phyloP scores from a whole-genome alignment of 768 basidiomycete species.

The Auricularia sp. region DNA sequence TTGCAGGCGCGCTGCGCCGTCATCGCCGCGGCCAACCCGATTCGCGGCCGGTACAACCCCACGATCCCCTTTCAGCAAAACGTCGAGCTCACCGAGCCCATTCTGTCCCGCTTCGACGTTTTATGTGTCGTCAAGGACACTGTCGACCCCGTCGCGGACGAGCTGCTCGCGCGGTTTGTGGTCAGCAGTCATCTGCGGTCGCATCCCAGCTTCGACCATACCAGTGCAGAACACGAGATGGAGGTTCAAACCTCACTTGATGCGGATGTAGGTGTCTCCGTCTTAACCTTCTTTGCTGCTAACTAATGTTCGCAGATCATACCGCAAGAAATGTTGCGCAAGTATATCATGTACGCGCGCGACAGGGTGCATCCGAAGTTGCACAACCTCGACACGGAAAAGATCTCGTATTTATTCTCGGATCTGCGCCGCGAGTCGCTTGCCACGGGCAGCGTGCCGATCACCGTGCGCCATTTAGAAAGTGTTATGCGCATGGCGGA shows the following conservation, averaged over 20 bases:
- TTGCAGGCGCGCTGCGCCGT: conserved; percentile 96
- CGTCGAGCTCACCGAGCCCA: conserved; percentile 96
- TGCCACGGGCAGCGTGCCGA: conserved; percentile 97
- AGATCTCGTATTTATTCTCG: conserved; percentile 85
- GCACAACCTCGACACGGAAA: conserved; percentile 91
- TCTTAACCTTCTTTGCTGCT: not conserved
- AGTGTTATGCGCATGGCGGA: conserved; percentile 99
- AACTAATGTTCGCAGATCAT: conserved; percentile 54
- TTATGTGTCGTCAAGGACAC: conserved; percentile 96
- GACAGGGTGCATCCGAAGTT: conserved; percentile 89
- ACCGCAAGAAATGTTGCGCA: conserved; percentile 89
- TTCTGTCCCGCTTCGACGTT: conserved; percentile 95
- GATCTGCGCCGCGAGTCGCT: conserved; percentile 93
- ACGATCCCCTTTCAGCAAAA: conserved; percentile 98
- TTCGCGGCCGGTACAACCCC: conserved; percentile 94
- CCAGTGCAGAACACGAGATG: conserved; percentile 66
- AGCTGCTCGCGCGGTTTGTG: conserved; percentile 93
- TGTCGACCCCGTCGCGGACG: conserved; percentile 94
- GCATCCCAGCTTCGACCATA: conserved; percentile 85
- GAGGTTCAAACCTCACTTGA: conserved; percentile 82
- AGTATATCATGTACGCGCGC: conserved; percentile 98
- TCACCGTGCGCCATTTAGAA: conserved; percentile 94
- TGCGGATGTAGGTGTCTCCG: conserved; percentile 62
- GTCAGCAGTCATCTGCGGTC: conserved; percentile 91
- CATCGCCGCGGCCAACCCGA: conserved; percentile 95